These are phyloP conservation scores for Rusavskia elegans DNA, from an alignment of 495 filamentous ascomycete genomes.

Conservation along the genomic window DNA sequence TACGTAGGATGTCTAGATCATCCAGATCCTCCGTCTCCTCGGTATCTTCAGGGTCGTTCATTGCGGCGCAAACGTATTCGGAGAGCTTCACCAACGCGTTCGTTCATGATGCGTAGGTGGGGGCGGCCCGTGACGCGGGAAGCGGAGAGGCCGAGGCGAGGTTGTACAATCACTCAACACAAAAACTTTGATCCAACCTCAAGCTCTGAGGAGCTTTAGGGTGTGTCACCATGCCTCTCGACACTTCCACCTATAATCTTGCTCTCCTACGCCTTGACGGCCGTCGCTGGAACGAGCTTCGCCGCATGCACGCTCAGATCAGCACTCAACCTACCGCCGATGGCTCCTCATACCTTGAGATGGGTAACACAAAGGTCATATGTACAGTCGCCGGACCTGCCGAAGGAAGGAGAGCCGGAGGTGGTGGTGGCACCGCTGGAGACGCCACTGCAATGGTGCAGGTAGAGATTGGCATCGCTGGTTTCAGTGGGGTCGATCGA, in stretches of 20 bases:
- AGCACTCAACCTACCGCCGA: slow-evolving; percentile 82
- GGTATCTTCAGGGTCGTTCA: slow-evolving; percentile 5
- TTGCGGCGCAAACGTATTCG: neutral
- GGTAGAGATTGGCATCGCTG: slow-evolving; percentile 75
- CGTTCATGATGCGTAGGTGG: no score
- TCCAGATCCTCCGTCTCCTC: slow-evolving; percentile 12
- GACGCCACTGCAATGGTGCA: slow-evolving; percentile 43
- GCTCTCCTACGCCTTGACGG: slow-evolving; percentile 83
- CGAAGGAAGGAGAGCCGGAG: slow-evolving; percentile 40
- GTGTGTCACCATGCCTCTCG: slow-evolving; percentile 70
- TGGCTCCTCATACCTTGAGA: slow-evolving; percentile 77
- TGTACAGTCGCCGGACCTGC: slow-evolving; percentile 76
- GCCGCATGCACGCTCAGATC: slow-evolving; percentile 75
- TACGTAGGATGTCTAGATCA: neutral
- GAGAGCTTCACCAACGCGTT: neutral
- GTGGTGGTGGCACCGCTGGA: slow-evolving; percentile 29
- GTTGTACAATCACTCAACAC: no score
- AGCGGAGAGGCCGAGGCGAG: no score
- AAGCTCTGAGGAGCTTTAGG: no score
- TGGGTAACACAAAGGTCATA: slow-evolving; percentile 93
- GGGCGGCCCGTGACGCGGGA: no score
- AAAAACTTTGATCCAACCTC: no score
- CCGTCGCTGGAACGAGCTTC: slow-evolving; percentile 95
- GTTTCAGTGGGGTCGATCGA: slow-evolving; percentile 76
- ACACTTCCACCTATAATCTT: slow-evolving; percentile 74